Evolutionary conservation across 352 stramenopile genomes (phyloP), one percentile per base, ranked within the genome.

Genomic region (Globisporangium perplexum): DNA sequence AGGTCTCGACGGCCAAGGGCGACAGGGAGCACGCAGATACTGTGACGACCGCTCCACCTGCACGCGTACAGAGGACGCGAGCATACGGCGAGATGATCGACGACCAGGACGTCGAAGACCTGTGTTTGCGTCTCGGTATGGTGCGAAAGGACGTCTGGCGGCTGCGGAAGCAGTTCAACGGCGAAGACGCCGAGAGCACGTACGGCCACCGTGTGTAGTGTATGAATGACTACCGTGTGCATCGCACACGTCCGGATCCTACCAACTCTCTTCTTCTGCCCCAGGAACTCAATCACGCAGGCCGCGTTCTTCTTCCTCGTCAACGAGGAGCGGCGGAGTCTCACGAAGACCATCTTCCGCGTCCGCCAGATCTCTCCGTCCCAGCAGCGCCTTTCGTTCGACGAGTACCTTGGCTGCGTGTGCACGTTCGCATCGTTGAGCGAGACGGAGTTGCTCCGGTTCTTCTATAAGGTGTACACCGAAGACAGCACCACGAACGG

Each of bases 251-350:
- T n/a, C 14, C 39, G 20, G 7, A 26, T 15, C 20, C 22, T 12
- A 26, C 10, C 39, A n/a, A 7, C 38, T 44, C 33, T 48, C 30
- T 53, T 3, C 49, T 5, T 26, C 14, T 30, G 46, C 18, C 26
- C 55, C 38, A 75, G 66, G 24, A 65, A 78, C 42, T 64, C 55
- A 0, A 72, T 78, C 39, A 81, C 66, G 22, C 53, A 75, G 22
- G 55, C 64, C 3, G 52, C 59, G 14, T 79, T 86, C 56, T 86
- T 86, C 55, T 79, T 72, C 49, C 54, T 88, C n/a, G 74, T 88
- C 18, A 62, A 73, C 8, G 66, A 86, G 43, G 55, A 79, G 22
- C 63, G 60, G 36, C 66, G 74, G 22, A 61, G 69, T 11, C 39
- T 88, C 20, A 82, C 71, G 2, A 63, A 64, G 17, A 61, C 61